Conservation (phyloP, 306 rosid genomes). For the Ormosia emarginata region DNA sequence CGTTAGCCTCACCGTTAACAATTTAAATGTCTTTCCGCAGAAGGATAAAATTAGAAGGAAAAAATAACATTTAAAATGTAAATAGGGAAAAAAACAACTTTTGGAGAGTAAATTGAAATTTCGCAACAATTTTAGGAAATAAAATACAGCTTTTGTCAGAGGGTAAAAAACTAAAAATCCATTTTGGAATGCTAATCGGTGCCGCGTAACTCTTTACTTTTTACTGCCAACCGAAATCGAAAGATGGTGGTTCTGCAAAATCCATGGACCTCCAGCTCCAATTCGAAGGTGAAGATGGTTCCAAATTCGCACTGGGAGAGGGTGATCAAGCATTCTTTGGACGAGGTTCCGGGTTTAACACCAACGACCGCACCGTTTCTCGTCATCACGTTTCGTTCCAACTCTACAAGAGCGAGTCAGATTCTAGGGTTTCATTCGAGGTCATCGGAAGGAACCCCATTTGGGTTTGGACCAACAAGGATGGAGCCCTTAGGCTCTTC, state of each 20-base stretch:
- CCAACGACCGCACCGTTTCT: constrained; percentile 62
- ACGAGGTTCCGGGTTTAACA: constrained; percentile 54
- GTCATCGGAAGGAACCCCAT: constrained; percentile 77
- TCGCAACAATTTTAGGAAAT: too few species aligned
- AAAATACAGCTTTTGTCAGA: too few species aligned
- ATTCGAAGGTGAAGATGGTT: constrained; percentile 52
- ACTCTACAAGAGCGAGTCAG: background rate
- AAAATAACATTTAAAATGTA: too few species aligned
- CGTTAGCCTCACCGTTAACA: too few species aligned
- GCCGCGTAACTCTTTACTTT: background rate
- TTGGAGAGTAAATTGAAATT: too few species aligned
- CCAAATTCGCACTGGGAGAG: constrained; percentile 19
- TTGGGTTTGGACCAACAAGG: constrained; percentile 47
- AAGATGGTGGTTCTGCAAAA: background rate
- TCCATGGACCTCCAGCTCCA: constrained; percentile 48
- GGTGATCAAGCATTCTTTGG: constrained; percentile 37
- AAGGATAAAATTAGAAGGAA: too few species aligned
- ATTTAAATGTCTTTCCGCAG: too few species aligned
- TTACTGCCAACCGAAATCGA: background rate
- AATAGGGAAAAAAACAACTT: too few species aligned
- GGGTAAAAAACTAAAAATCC: background rate
- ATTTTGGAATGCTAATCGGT: background rate
- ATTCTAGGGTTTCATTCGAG: constrained; percentile 55
- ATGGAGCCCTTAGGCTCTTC: constrained; percentile 38
- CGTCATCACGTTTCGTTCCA: constrained; percentile 58